Base-by-base conservation (phyloP, 495 filamentous ascomycete species). In the Xylaria castorea region DNA sequence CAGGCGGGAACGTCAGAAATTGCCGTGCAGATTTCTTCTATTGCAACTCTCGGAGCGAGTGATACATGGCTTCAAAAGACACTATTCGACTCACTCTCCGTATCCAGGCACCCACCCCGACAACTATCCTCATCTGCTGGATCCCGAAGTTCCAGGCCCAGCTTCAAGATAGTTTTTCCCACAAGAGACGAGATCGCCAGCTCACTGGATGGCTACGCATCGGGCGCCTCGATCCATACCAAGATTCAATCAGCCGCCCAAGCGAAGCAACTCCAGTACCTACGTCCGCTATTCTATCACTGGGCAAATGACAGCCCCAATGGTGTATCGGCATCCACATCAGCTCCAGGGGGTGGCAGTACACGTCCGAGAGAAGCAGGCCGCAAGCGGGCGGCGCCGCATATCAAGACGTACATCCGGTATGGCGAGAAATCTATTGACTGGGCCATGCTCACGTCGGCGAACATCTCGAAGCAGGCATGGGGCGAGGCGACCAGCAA, bases 391-490 rank as follows among this genome's bases (percentile, higher is more conserved):
- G 94, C 94, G 5, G 94, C 94, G 4, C 94, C 94, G 0, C 94
- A 97, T 77, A 92, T 97, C 74, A 97, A 97, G 79, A 97, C 94
- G 0, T 97, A 96, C 71, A 89, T 95, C 60, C 89, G 93, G 5
- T 97, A 91, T 76, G 77, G 84, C 12, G 82, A 89, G 66, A 75
- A 71, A 1, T 83, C 85, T 72, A 93, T 97, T 48, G 93, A 95
- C 75, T 97, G 94, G 94, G 94, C 93, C 25, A 87, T 97, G 75
- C 77, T 96, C 8, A 94, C 93, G 1, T 94, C 92, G 11, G 94
- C 94, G 18, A 97, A 97, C 75, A 81, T 97, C 5, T 95, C 92
- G 0, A 97, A 90, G 68, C 94, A 97, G 78, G 94, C 94, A 0
- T 97, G 94, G 94, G 94, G 94, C n/a, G 87, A 89, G 20, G 83